Conservation (phyloP, 257 asterid genomes). For the Solanum pennellii region DNA sequence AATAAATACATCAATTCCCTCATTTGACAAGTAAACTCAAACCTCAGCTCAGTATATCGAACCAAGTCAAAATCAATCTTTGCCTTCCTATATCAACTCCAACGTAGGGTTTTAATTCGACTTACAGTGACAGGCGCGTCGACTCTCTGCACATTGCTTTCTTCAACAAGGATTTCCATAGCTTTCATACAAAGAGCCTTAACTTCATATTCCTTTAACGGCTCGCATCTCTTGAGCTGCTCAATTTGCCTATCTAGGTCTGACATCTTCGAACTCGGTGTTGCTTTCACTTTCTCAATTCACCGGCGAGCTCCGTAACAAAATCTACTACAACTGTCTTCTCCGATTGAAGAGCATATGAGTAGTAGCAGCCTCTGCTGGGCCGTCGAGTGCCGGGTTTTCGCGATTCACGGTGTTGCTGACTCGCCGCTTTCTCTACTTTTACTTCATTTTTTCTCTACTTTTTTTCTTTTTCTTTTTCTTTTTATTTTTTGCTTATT, state of each 20-base stretch:
- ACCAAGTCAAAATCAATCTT: neutral
- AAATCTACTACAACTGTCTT: neutral
- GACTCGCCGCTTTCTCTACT: neutral
- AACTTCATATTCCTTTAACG: constrained; percentile 75
- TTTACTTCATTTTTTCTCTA: no score
- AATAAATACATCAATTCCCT: neutral
- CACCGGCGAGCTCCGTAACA: neutral
- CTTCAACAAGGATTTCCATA: constrained; percentile 92
- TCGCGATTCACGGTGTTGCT: constrained; percentile 23
- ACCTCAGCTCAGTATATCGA: neutral
- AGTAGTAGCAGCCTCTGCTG: neutral
- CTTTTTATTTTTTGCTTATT: neutral
- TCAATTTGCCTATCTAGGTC: constrained; percentile 94
- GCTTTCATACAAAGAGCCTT: constrained; percentile 82
- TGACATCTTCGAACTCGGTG: constrained; percentile 38
- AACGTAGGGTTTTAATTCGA: neutral
- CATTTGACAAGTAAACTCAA: neutral
- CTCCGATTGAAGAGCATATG: neutral
- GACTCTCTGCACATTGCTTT: constrained; percentile 91
- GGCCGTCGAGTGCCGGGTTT: constrained; percentile 10
- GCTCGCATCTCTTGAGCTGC: constrained; percentile 89
- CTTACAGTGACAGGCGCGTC: constrained; percentile 91
- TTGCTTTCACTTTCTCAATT: neutral
- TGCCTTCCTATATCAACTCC: neutral
- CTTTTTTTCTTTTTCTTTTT: neutral